Evolutionary conservation across 495 filamentous ascomycete species (phyloP).

Genomic region (Xylaria nigripes): DNA sequence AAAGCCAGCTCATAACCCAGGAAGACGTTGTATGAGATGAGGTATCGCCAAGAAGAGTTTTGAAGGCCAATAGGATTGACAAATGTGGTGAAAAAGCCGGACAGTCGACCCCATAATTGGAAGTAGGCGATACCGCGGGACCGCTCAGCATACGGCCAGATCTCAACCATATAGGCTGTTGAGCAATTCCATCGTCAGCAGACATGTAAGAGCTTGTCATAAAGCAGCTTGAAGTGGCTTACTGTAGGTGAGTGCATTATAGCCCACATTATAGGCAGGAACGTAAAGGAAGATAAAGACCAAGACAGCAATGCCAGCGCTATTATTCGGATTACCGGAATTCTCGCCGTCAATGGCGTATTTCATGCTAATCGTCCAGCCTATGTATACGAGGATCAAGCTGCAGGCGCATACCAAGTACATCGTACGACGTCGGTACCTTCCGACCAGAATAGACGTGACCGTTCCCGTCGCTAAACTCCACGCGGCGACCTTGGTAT

Average conservation of each 20-base stretch:
- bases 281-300: conserved; percentile 59
- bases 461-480: conserved; percentile 14
- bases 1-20: conserved; percentile 49
- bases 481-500: conserved; percentile 5
- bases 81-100: conserved; percentile 45
- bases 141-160: conserved; percentile 56
- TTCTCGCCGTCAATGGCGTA: conserved; percentile 36
- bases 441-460: conserved; percentile 44
- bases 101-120: conserved; percentile 50
- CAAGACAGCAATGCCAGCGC: conserved; percentile 37
- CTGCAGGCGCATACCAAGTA: conserved; percentile 48
- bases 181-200: background rate
- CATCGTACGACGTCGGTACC: conserved; percentile 49
- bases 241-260: conserved; percentile 62
- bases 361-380: conserved; percentile 53
- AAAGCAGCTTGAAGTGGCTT: conserved; percentile 10
- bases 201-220: background rate
- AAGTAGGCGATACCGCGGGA: conserved; percentile 55
- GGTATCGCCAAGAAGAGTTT: conserved; percentile 51
- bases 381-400: conserved; percentile 48
- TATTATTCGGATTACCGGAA: conserved; percentile 29
- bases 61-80: conserved; percentile 60
- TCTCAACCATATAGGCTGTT: conserved; percentile 52
- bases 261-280: conserved; percentile 59
- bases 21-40: conserved; percentile 47